Evolutionary conservation across 495 filamentous ascomycete species (phyloP), one percentile per base, ranked within the genome.

Genomic region (Aspergillus biplanus): DNA sequence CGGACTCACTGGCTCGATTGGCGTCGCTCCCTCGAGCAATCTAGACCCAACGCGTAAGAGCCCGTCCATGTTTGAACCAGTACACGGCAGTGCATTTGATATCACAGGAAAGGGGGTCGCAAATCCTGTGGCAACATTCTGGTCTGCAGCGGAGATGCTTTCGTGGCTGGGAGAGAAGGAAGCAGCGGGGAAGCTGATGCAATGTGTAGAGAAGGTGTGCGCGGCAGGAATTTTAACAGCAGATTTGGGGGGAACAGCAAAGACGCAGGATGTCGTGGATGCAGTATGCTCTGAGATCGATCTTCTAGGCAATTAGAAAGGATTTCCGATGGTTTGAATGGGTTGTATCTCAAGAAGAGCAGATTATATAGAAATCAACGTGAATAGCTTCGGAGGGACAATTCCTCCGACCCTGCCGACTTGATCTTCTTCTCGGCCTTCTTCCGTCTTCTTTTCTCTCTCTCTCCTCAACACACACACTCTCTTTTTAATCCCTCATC

Each of bases 81-180:
- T 89, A 35, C 87, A 89, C 64, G 87, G 87, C 1, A 83, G 80
- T 44, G 87, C 87, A 1, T 88, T 88, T 12, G 89, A 91, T 65
- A 90, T 92, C 55, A 86, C 86, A 5, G 89, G 89, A 0, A 87
- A 87, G 71, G 88, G 87, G 0, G 78, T 90, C 33, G 89, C 89
- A 6, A 92, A 92, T 69, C 89, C 89, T 0, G 82, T 91, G 2
- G 89, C 82, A 6, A 88, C 87, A 1, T 86, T 91, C 67, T 90
- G 87, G 88, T 86, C 84, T 1, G 85, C 82, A 5, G 83, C 85
- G 0, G 87, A 90, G 71, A 91, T 90, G 88, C 78, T 90, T 34
- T 73, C 76, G 5, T 90, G 87, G 87, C 62, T 91, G 37, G 86
- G 86, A 2, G 77, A 87, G 67, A 77, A 82, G 54, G 77, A 79